phyloP scores from a whole-genome alignment of 306 rosid genomes.

The Medicago arabica region DNA sequence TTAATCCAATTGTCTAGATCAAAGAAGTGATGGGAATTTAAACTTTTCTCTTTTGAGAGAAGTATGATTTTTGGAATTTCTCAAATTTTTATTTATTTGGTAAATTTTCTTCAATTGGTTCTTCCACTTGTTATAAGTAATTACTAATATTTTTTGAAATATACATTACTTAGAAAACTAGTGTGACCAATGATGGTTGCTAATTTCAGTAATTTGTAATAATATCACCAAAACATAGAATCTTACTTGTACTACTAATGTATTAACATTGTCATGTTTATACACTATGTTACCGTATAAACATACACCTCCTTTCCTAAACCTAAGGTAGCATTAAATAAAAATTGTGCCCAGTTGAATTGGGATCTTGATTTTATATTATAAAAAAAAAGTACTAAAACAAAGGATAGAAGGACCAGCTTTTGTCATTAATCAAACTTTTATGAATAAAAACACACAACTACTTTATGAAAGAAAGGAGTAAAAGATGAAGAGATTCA shows the following conservation, averaged over 20 bases:
- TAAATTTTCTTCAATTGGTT: not conserved
- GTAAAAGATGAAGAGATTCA: not conserved
- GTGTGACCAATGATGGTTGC: not conserved
- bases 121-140: not conserved
- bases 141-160: not conserved
- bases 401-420: not conserved
- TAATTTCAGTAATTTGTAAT: not conserved
- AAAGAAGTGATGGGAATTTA: too few species aligned
- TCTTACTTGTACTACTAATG: not conserved
- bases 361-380: not conserved
- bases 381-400: not conserved
- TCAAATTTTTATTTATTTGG: not conserved
- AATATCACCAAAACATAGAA: not conserved
- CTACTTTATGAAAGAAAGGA: not conserved
- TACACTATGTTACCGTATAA: not conserved
- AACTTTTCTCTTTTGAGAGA: too few species aligned
- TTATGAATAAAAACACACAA: not conserved
- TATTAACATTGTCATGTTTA: not conserved
- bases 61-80: not conserved
- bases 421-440: slow-evolving; percentile 13
- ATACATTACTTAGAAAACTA: not conserved
- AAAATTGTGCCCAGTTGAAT: not conserved
- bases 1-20: too few species aligned
- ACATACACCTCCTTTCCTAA: not conserved
- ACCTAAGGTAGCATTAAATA: too few species aligned